Conservation (phyloP, 2,329 filamentous ascomycete species). For the Colletotrichum lini region DNA sequence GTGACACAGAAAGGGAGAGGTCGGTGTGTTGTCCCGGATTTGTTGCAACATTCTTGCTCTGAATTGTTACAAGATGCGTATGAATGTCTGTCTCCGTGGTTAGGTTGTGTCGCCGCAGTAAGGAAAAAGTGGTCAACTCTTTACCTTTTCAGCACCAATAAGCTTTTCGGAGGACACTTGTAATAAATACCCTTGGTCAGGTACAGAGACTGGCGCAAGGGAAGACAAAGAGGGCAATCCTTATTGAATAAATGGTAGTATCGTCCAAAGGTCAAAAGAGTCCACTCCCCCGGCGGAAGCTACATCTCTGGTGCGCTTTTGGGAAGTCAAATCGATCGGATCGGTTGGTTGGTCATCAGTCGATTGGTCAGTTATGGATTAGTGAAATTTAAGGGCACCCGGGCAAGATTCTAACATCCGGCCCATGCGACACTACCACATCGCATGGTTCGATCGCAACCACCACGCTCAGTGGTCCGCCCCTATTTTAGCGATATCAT, state of each 20-base stretch:
- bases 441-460: background rate
- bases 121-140: no score
- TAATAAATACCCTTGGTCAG: no score
- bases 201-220: no score
- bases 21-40: no score
- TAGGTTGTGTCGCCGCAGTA: no score
- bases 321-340: background rate
- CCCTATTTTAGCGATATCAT: conserved; percentile 3
- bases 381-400: background rate
- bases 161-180: no score
- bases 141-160: no score
- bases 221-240: background rate
- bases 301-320: conserved; percentile 27
- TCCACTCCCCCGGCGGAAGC: conserved; percentile 15
- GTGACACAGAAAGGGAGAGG: no score
- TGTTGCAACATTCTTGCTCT: no score
- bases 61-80: no score
- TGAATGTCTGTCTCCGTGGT: no score
- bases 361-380: conserved; percentile 2
- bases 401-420: conserved; percentile 15
- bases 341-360: no score
- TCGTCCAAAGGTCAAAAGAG: conserved; percentile 9
- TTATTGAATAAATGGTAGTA: background rate
- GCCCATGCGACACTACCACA: conserved; percentile 11
- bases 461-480: conserved; percentile 3